Conservation (phyloP, 2,329 filamentous ascomycete species). For the Cercospora sp. region DNA sequence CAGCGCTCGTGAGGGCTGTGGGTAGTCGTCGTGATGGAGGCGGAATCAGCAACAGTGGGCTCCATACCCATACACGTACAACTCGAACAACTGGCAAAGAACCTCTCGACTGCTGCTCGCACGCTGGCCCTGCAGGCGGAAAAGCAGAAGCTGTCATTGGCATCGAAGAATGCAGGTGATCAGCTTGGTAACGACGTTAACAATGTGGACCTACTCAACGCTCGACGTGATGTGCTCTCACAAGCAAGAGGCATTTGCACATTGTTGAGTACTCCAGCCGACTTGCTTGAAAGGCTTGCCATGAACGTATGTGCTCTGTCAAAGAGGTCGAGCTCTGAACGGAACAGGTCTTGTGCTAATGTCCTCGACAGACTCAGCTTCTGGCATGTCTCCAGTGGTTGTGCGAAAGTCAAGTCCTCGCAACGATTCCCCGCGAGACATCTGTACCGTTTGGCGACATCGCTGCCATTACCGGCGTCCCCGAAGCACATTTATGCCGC, state of each 20-base stretch:
- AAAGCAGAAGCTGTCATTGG: neutral
- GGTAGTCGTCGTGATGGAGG: neutral
- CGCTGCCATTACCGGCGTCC: constrained; percentile 46
- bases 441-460: constrained; percentile 45
- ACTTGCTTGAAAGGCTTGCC: neutral
- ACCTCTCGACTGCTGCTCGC: neutral
- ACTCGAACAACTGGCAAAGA: neutral
- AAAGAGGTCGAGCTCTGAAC: neutral
- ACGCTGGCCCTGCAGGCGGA: neutral
- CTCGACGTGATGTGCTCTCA: neutral
- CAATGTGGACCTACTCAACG: neutral
- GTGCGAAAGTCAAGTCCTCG: constrained; percentile 48
- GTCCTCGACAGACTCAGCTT: constrained; percentile 30
- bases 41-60: neutral
- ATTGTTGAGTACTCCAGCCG: neutral
- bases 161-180: neutral
- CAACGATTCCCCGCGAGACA: constrained; percentile 46
- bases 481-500: constrained; percentile 33
- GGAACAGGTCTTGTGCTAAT: neutral
- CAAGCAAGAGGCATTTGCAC: neutral
- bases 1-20: neutral
- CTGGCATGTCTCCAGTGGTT: constrained; percentile 49
- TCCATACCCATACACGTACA: neutral
- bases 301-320: neutral
- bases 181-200: neutral